Evolutionary conservation across 2,329 filamentous ascomycete species (phyloP), one percentile per base, ranked within the genome.

Genomic region (Curvularia spicifera): DNA sequence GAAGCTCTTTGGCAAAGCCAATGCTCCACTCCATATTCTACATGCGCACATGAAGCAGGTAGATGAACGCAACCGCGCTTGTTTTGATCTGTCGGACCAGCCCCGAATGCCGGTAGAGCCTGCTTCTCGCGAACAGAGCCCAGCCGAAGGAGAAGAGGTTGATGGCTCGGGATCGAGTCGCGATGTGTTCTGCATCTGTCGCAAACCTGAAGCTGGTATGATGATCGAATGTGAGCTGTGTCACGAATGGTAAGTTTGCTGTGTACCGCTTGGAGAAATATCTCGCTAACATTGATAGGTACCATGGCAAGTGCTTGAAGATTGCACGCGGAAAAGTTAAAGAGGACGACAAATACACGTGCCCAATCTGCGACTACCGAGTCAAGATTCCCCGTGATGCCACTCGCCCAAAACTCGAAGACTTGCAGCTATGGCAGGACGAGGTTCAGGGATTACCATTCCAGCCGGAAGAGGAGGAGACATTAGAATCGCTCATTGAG

Each of bases 221-320:
- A 99, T 99, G 95, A 98, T 99, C 69, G 95, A 99, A 78, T 99
- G 95, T 75, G 95, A 98, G 75, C 83, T 97, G 39, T 99, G 95
- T 78, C 94, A 97, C 71, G 95, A 99, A 80, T 99, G 95, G 95
- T 93, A 77, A 81, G 88, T 81, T 31, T 7, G 20, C 20, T 48
- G 20, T 3, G 3, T 5, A 49, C 1, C 18, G n/a, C n/a, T 42
- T 24, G 7, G 5, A 47, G 2, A 46, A 24, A 22, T 20, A 29
- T 40, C 8, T 24, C 13, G 37, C 60, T 80, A 70, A 80, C 55
- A 51, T 40, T n/a, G 8, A 60, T 42, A 93, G 90, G 91, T 99
- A 99, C 73, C 95, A 99, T 71, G 94, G 95, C 59, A 98, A 97
- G 77, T 99, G 95, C 71, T 83, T 99, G 37, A 99, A 99, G 81